Evolutionary conservation across 495 filamentous ascomycete genomes (phyloP).

Genomic region (Neurospora tetrasperma): DNA sequence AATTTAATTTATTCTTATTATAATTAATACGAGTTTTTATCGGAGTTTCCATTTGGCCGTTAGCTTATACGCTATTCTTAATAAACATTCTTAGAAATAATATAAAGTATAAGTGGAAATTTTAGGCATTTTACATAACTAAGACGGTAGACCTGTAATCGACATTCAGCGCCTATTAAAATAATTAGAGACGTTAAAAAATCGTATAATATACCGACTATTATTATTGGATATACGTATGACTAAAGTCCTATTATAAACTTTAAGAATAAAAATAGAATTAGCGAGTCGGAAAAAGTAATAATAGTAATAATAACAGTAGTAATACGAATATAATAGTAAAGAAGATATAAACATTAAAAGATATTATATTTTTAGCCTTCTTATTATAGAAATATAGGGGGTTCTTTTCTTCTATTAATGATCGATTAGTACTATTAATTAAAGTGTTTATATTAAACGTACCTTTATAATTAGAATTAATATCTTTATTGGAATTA

Average conservation of each 20-base stretch:
- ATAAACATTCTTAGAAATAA: not conserved
- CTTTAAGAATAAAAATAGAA: not conserved
- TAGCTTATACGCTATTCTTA: not conserved
- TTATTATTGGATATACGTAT: not conserved
- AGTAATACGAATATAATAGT: too few relatives aligned
- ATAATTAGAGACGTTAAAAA: too few relatives aligned
- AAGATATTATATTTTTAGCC: too few relatives aligned
- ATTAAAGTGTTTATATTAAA: too few relatives aligned
- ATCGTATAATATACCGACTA: not conserved
- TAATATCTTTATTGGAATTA: too few relatives aligned
- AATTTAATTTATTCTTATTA: not conserved
- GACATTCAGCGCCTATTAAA: not conserved
- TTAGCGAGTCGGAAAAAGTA: not conserved
- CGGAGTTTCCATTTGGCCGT: not conserved
- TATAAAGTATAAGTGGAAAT: not conserved
- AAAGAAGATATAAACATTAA: too few relatives aligned
- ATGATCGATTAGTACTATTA: too few relatives aligned
- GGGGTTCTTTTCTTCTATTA: too few relatives aligned
- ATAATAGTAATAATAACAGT: not conserved
- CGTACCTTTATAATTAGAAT: too few relatives aligned
- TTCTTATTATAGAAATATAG: too few relatives aligned
- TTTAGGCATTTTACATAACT: not conserved
- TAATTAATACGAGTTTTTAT: not conserved
- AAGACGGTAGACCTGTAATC: not conserved
- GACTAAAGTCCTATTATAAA: not conserved